These are phyloP conservation scores for Takakia lepidozioides DNA, from an alignment of 225 moss, liverwort and hornwort species.

Conservation along the genomic window DNA sequence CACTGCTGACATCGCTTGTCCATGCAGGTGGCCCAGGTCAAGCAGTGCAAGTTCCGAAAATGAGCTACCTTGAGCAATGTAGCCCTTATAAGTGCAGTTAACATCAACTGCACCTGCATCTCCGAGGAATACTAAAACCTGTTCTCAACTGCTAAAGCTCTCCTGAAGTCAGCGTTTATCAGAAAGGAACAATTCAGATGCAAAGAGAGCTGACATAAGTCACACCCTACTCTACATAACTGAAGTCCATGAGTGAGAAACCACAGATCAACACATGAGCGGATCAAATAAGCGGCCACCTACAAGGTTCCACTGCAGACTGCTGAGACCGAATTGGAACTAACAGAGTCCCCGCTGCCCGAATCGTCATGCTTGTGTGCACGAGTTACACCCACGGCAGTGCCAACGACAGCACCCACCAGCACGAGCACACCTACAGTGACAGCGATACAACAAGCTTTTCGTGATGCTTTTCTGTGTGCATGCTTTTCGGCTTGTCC, in stretches of 20 bases:
- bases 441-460: constrained; percentile 18
- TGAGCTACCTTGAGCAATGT: background rate
- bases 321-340: constrained; percentile 11
- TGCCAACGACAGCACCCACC: constrained; percentile 12
- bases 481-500: background rate
- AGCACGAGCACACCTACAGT: constrained; percentile 20
- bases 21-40: too few species aligned
- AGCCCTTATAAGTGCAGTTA: background rate
- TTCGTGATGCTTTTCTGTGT: too few species aligned
- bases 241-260: background rate
- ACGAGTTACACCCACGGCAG: constrained; percentile 19
- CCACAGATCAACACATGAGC: background rate
- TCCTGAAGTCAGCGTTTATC: too few species aligned
- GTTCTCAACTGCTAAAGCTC: background rate
- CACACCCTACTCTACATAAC: constrained; percentile 1
- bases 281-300: constrained; percentile 1
- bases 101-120: background rate
- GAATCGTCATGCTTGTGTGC: constrained; percentile 7
- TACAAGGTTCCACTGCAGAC: constrained; percentile 47
- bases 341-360: constrained; percentile 4
- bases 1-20: too few species aligned
- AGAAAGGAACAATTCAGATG: too few species aligned
- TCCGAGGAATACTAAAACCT: background rate
- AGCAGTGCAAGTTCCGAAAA: too few species aligned
- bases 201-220: too few species aligned